A percentile compares a stretch with the other conserved stretches of the same genome.
These are phyloP conservation scores for Patellaria atrata DNA, from an alignment of 495 filamentous ascomycete genomes.

Conservation along the genomic window DNA sequence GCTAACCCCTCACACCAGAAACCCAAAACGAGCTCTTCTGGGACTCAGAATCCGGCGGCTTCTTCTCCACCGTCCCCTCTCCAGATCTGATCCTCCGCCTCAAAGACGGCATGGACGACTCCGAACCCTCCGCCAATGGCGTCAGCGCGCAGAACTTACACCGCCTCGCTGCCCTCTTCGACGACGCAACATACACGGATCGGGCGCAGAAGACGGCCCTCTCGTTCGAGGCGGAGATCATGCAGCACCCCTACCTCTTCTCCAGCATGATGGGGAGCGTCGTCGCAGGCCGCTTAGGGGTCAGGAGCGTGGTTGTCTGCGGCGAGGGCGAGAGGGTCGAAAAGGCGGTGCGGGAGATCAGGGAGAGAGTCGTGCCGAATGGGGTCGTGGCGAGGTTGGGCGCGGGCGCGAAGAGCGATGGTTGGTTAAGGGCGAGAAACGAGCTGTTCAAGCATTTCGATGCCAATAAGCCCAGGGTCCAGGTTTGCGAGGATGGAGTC, in stretches of 20 bases:
- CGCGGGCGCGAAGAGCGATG: conserved; percentile 13
- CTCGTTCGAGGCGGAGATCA: conserved; percentile 77
- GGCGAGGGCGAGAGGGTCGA: conserved; percentile 23
- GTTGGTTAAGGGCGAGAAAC: conserved; percentile 30
- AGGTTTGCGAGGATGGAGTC: conserved; percentile 27
- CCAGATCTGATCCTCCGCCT: conserved; percentile 70
- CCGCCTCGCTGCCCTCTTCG: conserved; percentile 56
- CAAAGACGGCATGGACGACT: conserved; percentile 87
- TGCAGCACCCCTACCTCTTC: conserved; percentile 86
- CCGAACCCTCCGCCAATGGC: conserved; percentile 79
- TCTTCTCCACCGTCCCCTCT: conserved; percentile 64
- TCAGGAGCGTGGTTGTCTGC: conserved; percentile 29
- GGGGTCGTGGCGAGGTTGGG: conserved; percentile 23
- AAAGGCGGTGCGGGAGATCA: conserved; percentile 15
- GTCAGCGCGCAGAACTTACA: conserved; percentile 71
- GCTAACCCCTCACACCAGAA: conserved; percentile 31
- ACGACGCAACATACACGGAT: conserved; percentile 45
- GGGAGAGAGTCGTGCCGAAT: conserved; percentile 13
- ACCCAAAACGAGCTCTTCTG: conserved; percentile 31
- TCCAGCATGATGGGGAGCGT: conserved; percentile 62
- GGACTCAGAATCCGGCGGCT: conserved; percentile 45
- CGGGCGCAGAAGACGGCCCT: conserved; percentile 59
- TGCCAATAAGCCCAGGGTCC: conserved; percentile 21
- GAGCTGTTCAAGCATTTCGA: conserved; percentile 24
- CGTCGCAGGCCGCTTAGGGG: conserved; percentile 50